A percentile compares a stretch with the other conserved stretches of the same genome.
phyloP scores from a whole-genome alignment of 306 rosid species.

The Rosa multiflora region DNA sequence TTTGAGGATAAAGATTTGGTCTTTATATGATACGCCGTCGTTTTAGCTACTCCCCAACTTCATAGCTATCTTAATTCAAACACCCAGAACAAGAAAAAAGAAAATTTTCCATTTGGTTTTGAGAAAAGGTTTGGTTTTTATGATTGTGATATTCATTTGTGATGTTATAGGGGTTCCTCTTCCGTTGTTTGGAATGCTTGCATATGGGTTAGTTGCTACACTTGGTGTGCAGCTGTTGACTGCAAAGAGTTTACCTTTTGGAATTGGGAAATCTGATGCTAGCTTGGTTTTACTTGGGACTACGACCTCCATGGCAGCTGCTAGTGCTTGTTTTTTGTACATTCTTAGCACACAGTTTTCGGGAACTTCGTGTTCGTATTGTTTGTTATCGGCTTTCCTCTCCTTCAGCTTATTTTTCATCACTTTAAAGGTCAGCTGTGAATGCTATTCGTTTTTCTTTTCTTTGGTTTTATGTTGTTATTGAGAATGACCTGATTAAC shows the following conservation, averaged over 20 bases:
- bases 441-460: not conserved
- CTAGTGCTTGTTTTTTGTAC: conserved; percentile 81
- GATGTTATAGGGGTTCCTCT: conserved; percentile 73
- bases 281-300: conserved; percentile 53
- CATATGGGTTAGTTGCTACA: conserved; percentile 62
- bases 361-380: conserved; percentile 67
- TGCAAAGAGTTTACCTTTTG: conserved; percentile 53
- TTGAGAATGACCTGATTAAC: not conserved
- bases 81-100: no score
- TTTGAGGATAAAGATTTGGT: not conserved
- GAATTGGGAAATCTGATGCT: conserved; percentile 50
- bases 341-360: conserved; percentile 61
- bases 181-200: conserved; percentile 73
- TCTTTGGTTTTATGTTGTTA: not conserved
- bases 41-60: not conserved
- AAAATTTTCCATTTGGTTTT: no score
- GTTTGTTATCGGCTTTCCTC: conserved; percentile 67
- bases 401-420: conserved; percentile 68
- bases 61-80: no score
- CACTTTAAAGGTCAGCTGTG: conserved; percentile 44
- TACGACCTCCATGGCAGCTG: conserved; percentile 83
- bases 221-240: conserved; percentile 53
- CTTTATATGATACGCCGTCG: not conserved
- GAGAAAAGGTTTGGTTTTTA: conserved; percentile 22
- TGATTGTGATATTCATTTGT: conserved; percentile 32